These are phyloP conservation scores for Podospora comata DNA, from an alignment of 495 filamentous ascomycete species.

Conservation along the genomic window DNA sequence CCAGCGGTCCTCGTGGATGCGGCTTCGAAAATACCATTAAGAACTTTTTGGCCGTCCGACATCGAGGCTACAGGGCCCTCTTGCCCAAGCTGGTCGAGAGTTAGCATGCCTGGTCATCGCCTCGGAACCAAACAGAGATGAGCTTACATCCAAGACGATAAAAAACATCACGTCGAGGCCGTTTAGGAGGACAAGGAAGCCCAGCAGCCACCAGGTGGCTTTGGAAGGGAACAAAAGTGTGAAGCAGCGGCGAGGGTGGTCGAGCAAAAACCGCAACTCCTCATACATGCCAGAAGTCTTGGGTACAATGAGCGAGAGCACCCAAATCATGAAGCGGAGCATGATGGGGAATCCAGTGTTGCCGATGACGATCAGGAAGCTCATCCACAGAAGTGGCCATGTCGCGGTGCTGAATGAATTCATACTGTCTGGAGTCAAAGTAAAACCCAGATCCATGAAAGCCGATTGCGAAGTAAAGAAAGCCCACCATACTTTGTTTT, in stretches of 20 bases:
- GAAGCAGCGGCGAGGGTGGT: conserved; percentile 93
- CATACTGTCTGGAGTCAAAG: conserved; percentile 91
- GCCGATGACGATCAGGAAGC: conserved; percentile 82
- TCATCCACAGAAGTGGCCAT: conserved; percentile 69
- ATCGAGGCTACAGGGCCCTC: conserved; percentile 52
- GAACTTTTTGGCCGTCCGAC: conserved; percentile 64
- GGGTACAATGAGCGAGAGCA: conserved; percentile 56
- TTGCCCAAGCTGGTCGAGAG: conserved; percentile 52
- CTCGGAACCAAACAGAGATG: not conserved
- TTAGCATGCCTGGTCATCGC: not conserved
- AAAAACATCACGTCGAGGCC: conserved; percentile 82
- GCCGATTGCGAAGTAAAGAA: conserved; percentile 81
- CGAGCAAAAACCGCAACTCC: conserved; percentile 83
- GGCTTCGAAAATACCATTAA: conserved; percentile 87
- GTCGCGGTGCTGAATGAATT: conserved; percentile 73
- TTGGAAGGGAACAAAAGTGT: conserved; percentile 84
- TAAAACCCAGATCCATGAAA: conserved; percentile 87
- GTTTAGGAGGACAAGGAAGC: conserved; percentile 78
- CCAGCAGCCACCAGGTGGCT: conserved; percentile 96
- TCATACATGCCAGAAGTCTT: conserved; percentile 69
- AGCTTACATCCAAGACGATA: conserved; percentile 77
- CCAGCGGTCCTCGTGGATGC: conserved; percentile 83
- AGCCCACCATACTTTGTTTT: conserved; percentile 80
- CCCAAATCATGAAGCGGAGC: conserved; percentile 87
- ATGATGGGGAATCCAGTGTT: conserved; percentile 95